phyloP scores from a whole-genome alignment of 108 stramenopile genomes.

The Tribonema minus region DNA sequence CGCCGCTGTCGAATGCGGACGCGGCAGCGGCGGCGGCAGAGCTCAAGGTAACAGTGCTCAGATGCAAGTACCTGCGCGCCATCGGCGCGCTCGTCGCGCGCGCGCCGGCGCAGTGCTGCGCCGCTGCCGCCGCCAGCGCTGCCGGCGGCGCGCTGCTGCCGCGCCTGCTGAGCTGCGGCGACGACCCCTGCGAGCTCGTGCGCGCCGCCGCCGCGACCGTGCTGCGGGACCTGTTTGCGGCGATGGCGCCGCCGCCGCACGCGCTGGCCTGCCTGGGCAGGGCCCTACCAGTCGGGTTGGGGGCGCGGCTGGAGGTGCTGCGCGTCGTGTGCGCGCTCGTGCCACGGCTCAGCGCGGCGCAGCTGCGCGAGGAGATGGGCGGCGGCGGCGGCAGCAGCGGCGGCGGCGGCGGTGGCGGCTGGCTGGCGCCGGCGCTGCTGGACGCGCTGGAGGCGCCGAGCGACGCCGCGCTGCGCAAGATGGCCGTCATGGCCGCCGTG shows the following conservation, averaged over 20 bases:
- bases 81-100: slow-evolving; percentile 16
- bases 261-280: neutral
- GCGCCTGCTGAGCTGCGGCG: slow-evolving; percentile 14
- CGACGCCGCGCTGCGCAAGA: slow-evolving; percentile 6
- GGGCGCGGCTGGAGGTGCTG: neutral
- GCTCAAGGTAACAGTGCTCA: neutral
- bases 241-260: neutral
- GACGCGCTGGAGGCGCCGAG: slow-evolving; percentile 2
- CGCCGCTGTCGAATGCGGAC: neutral
- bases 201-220: slow-evolving; percentile 15
- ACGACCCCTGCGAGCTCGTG: slow-evolving; percentile 4
- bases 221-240: slow-evolving; percentile 2
- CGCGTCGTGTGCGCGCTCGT: neutral
- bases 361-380: neutral
- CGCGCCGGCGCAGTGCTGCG: neutral
- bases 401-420: slow-evolving; percentile 3
- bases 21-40: neutral
- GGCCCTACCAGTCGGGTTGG: neutral
- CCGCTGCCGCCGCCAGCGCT: neutral
- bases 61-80: slow-evolving; percentile 20
- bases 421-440: slow-evolving; percentile 7
- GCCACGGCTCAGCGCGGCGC: neutral
- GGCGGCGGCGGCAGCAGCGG: too few species aligned
- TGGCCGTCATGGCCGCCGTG: slow-evolving; percentile 16
- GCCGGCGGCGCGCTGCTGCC: slow-evolving; percentile 7